Conservation (phyloP, 345 rosid genomes). For the Salix brachista region DNA sequence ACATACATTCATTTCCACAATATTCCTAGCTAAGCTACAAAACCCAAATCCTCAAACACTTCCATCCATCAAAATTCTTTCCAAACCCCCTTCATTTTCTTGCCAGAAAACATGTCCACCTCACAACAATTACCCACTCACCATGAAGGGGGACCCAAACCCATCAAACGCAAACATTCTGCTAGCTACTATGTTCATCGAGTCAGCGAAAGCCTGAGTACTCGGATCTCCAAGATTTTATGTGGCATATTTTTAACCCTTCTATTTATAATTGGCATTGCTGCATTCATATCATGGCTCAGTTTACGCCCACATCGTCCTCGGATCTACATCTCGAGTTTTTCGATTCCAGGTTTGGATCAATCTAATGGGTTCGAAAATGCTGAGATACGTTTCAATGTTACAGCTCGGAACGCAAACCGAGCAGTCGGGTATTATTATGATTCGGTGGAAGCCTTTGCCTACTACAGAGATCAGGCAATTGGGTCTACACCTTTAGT, state of each 20-base stretch:
- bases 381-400: slow-evolving; percentile 49
- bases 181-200: slow-evolving; percentile 47
- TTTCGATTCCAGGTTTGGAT: slow-evolving; percentile 46
- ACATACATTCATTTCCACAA: background rate
- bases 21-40: background rate
- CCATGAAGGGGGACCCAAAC: background rate
- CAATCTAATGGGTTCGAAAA: slow-evolving; percentile 50
- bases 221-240: slow-evolving; percentile 51
- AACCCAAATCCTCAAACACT: background rate
- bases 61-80: background rate
- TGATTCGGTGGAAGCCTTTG: slow-evolving; percentile 45
- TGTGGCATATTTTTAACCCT: slow-evolving; percentile 52
- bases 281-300: slow-evolving; percentile 66
- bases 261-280: slow-evolving; percentile 42
- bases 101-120: slow-evolving; percentile 3
- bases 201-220: slow-evolving; percentile 61
- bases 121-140: background rate
- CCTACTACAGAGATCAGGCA: slow-evolving; percentile 53
- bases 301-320: slow-evolving; percentile 90
- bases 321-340: slow-evolving; percentile 43
- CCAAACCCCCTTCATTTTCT: background rate
- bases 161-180: slow-evolving; percentile 33
- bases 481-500: slow-evolving; percentile 48
- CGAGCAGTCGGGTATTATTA: slow-evolving; percentile 57
- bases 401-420: slow-evolving; percentile 72